A percentile compares a stretch with the other conserved stretches of the same genome.
Conservation (phyloP, 2,329 filamentous ascomycete genomes). For the Clarireedia sp. region DNA sequence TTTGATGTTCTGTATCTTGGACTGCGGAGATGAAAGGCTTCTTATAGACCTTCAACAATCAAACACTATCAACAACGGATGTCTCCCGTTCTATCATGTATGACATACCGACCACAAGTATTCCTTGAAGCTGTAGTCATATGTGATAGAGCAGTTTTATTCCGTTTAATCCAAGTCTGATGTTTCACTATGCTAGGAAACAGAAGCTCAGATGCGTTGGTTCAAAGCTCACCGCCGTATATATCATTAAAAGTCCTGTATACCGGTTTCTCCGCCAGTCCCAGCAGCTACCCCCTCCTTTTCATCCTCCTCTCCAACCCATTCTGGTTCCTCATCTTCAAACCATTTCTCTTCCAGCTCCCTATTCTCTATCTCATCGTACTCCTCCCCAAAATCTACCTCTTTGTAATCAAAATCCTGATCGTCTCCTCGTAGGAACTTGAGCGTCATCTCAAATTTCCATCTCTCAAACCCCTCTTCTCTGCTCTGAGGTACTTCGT, state of each 20-base stretch:
- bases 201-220: too few species aligned
- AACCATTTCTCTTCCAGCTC: slow-evolving; percentile 31
- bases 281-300: slow-evolving; percentile 9
- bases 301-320: slow-evolving; percentile 19
- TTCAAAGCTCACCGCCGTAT: background rate
- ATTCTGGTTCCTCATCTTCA: slow-evolving; percentile 30
- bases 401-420: slow-evolving; percentile 28
- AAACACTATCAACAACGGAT: too few species aligned
- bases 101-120: too few species aligned
- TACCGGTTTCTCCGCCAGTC: slow-evolving; percentile 27
- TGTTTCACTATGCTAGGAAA: too few species aligned
- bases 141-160: too few species aligned
- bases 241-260: slow-evolving; percentile 29
- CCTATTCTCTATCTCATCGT: slow-evolving; percentile 26
- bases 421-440: slow-evolving; percentile 30
- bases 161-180: too few species aligned
- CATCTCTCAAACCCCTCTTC: slow-evolving; percentile 30
- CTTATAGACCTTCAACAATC: too few species aligned
- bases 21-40: too few species aligned
- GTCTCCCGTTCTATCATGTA: too few species aligned
- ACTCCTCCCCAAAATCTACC: slow-evolving; percentile 29
- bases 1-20: too few species aligned
- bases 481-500: slow-evolving; percentile 26
- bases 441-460: slow-evolving; percentile 30
- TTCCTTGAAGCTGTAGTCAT: too few species aligned